Evolutionary conservation across 2,329 filamentous ascomycete genomes (phyloP).

Genomic region (Fusarium compactum): DNA sequence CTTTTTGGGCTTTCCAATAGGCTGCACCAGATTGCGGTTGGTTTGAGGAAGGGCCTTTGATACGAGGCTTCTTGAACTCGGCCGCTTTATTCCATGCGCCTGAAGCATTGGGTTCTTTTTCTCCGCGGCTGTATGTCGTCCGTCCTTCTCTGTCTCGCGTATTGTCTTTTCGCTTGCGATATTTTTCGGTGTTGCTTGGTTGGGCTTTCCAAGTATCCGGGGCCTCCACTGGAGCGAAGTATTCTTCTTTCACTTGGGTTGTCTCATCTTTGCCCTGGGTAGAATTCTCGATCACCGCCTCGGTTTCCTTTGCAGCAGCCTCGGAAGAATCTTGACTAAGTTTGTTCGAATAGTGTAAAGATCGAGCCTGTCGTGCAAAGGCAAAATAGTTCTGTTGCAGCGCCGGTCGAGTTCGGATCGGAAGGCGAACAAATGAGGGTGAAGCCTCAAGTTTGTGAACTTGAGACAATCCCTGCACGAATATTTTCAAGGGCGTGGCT

Average conservation of each 20-base stretch:
- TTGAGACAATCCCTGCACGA: slow-evolving; percentile 60
- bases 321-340: slow-evolving; percentile 35
- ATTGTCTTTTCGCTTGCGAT: background rate
- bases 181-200: background rate
- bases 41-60: slow-evolving; percentile 29
- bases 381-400: slow-evolving; percentile 29
- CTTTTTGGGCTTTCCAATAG: slow-evolving; percentile 82
- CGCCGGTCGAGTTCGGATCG: slow-evolving; percentile 16
- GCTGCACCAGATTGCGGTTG: slow-evolving; percentile 53
- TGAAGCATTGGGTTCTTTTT: background rate
- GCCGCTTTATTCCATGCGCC: background rate
- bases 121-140: background rate
- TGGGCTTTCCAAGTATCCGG: slow-evolving; percentile 19
- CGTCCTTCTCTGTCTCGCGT: background rate
- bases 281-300: background rate
- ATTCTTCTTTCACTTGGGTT: slow-evolving; percentile 10
- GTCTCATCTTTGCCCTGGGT: slow-evolving; percentile 7
- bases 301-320: background rate
- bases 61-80: slow-evolving; percentile 6
- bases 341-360: slow-evolving; percentile 39
- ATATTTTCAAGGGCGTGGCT: slow-evolving; percentile 59
- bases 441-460: slow-evolving; percentile 51
- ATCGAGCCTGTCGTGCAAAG: slow-evolving; percentile 41
- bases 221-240: slow-evolving; percentile 3
- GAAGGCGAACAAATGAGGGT: slow-evolving; percentile 33